Base-by-base conservation (phyloP, 371 early-diverging fungal species). In the Fennellomyces sp. region DNA sequence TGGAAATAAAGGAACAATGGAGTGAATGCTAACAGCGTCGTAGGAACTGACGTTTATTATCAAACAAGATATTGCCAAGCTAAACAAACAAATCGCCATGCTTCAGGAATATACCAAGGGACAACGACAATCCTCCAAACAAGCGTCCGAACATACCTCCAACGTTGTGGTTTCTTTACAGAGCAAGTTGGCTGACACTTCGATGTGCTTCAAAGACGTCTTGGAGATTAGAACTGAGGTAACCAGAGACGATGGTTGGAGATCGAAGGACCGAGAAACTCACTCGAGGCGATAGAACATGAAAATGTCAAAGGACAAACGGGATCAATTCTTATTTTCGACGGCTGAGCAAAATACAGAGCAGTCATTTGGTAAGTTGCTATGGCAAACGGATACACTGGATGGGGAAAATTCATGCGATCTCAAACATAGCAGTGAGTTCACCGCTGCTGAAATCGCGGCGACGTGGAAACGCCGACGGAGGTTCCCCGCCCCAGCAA, bases 61-160 rank as follows among this genome's bases (percentile, higher is more conserved):
- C 65, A 97, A 97, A 73, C 94, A 94, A 85, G 94, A 96, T 61
- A 96, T 98, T 64, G 95, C 94, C 28, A 88, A 89, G 52, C 80
- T 97, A 50, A 95, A 95, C 69, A 86, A 88, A 52, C 94, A 95
- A 74, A 96, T 97, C 52, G 84, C 91, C 15, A 86, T 86, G 69
- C 81, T 97, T 33, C 93, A 94, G 69, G 81, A 75, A 17, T 84
- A 86, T 47, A 76, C 83, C 10, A 72, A 74, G 25, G 60, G 72
- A 21, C 82, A 79, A 35, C 80, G 76, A 51, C 81, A 81, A 30
- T 64, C 72, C 0, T 78, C 81, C 8, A 88, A 88, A 59, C 96
- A 97, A 68, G 89, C 89, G 19, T 78, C 84, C 39, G 97, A 98
- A 64, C 99, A 98, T 79, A 90, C 93, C 11, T 73, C 89, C n/a